Evolutionary conservation across 2,329 filamentous ascomycete species (phyloP).

Genomic region (Pseudogymnoascus sp.): DNA sequence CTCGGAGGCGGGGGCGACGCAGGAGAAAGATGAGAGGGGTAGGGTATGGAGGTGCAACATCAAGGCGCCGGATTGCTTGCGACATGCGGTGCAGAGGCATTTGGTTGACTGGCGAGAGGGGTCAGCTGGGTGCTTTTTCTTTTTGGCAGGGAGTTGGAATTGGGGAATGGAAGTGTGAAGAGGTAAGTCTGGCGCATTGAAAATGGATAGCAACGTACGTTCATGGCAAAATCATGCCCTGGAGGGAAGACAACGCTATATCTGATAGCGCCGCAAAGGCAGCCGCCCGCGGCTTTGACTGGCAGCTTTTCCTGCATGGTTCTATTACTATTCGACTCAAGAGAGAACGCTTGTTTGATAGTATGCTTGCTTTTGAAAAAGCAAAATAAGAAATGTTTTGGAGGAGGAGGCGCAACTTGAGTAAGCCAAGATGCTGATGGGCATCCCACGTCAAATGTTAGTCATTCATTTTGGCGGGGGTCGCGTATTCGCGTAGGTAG

Average conservation of each 20-base stretch:
- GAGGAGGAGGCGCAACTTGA: background rate
- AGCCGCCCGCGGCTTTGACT: conserved; percentile 38
- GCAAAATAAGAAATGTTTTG: background rate
- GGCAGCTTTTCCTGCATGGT: conserved; percentile 5
- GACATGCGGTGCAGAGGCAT: conserved; percentile 49
- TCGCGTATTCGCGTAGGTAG: background rate
- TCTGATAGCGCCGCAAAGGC: conserved; percentile 41
- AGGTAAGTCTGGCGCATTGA: conserved; percentile 1
- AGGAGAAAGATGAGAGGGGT: conserved; percentile 29
- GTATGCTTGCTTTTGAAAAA: background rate
- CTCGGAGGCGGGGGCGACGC: conserved; percentile 17
- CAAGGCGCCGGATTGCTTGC: conserved; percentile 41
- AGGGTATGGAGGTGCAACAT: conserved; percentile 35
- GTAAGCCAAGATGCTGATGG: background rate
- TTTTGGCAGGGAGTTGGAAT: background rate
- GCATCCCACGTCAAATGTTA: conserved; percentile 1
- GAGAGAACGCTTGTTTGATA: background rate
- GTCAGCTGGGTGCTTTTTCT: background rate
- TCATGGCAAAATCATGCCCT: conserved; percentile 35
- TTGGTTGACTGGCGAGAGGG: conserved; percentile 32
- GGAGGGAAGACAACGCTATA: conserved; percentile 40
- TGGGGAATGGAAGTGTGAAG: background rate
- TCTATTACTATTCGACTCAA: background rate
- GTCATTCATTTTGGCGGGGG: conserved; percentile 5
- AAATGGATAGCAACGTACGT: conserved; percentile 21